These are phyloP conservation scores for Rhytidiadelphus loreus DNA, from an alignment of 225 moss, liverwort and hornwort genomes.

Conservation along the genomic window DNA sequence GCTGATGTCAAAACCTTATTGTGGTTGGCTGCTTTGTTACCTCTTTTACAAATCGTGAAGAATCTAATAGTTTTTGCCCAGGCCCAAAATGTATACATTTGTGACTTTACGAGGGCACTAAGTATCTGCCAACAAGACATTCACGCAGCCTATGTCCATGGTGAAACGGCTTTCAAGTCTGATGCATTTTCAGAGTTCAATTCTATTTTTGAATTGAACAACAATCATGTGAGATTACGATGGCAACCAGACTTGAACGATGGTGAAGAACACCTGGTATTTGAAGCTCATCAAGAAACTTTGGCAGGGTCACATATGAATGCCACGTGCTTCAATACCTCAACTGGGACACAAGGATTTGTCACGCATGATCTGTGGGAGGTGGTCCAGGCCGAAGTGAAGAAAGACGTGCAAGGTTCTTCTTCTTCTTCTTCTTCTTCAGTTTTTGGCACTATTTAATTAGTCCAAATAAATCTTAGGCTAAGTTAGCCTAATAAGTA, in stretches of 20 bases:
- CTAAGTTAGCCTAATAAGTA: no score
- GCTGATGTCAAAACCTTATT: background rate
- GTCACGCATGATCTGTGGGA: background rate
- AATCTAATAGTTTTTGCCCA: background rate
- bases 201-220: background rate
- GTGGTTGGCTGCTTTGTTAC: background rate
- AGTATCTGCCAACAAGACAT: background rate
- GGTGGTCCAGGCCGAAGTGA: background rate
- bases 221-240: background rate
- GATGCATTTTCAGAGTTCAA: accelerated
- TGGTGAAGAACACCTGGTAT: background rate
- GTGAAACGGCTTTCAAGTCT: background rate
- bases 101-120: background rate
- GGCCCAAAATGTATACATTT: accelerated
- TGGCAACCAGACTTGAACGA: background rate
- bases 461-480: no score
- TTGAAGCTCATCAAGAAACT: no score
- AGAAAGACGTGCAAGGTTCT: background rate
- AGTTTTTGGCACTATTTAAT: no score
- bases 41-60: background rate
- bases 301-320: background rate
- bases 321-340: background rate
- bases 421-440: no score
- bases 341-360: accelerated
- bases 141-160: background rate